These are phyloP conservation scores for Taiozyma sp. DNA, from an alignment of 1,139 yeast genomes.

Conservation along the genomic window DNA sequence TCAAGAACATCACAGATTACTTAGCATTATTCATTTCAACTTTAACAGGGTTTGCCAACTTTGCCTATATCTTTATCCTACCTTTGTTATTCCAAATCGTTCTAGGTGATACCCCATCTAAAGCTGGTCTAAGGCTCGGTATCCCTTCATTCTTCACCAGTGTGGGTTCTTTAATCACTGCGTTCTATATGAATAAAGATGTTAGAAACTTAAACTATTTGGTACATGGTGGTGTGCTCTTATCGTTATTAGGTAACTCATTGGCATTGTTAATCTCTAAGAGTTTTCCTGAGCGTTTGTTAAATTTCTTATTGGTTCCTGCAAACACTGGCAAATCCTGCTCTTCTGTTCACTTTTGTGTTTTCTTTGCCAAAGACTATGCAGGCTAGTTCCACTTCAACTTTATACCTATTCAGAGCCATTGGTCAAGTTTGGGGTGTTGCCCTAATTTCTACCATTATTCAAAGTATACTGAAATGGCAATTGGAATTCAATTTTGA, in stretches of 20 bases:
- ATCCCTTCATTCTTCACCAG: constrained; percentile 37
- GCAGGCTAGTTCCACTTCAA: constrained; percentile 36
- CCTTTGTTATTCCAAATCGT: constrained; percentile 41
- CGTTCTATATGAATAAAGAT: constrained; percentile 30
- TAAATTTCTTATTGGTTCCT: constrained; percentile 29
- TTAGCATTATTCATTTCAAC: constrained; percentile 29
- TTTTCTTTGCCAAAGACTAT: constrained; percentile 29
- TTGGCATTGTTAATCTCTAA: constrained; percentile 27
- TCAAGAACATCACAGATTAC: constrained; percentile 25
- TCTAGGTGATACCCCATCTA: constrained; percentile 42
- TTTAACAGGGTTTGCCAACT: constrained; percentile 33
- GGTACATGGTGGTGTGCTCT: constrained; percentile 28
- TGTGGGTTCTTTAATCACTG: constrained; percentile 35
- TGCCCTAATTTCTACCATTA: constrained; percentile 31
- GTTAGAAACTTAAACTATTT: constrained; percentile 21
- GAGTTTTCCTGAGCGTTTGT: constrained; percentile 23
- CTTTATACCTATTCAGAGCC: constrained; percentile 34
- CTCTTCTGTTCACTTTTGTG: constrained; percentile 34
- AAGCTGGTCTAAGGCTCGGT: constrained; percentile 42
- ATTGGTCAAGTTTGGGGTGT: constrained; percentile 40
- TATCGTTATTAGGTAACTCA: constrained; percentile 33
- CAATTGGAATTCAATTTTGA: constrained; percentile 8
- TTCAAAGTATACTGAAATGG: constrained; percentile 15
- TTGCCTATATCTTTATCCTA: constrained; percentile 34
- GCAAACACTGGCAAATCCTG: constrained; percentile 37